These are phyloP conservation scores for Avicennia marina DNA, from an alignment of 257 asterid genomes.

Conservation along the genomic window DNA sequence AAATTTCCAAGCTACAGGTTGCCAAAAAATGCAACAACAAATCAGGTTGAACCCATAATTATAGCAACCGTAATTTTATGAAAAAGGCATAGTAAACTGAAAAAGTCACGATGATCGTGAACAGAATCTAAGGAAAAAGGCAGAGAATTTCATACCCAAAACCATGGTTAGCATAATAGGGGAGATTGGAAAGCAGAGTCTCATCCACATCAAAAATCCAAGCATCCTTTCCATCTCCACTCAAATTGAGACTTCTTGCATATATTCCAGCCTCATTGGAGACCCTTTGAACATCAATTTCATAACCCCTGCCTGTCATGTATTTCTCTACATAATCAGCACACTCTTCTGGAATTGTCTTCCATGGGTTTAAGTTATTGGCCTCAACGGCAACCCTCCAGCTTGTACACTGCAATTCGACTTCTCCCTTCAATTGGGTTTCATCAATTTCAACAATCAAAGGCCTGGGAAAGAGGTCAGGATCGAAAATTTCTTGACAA, in stretches of 20 bases:
- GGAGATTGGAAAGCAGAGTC: constrained; percentile 81
- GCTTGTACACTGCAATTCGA: constrained; percentile 46
- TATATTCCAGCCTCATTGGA: constrained; percentile 42
- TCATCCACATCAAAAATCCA: constrained; percentile 93
- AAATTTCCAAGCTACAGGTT: constrained; percentile 59
- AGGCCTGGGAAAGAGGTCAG: constrained; percentile 9
- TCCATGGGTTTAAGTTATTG: constrained; percentile 74
- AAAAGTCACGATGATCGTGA: neutral
- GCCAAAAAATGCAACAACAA: neutral
- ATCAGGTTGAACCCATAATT: neutral
- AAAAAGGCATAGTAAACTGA: too few species aligned
- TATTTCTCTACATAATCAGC: constrained; percentile 61
- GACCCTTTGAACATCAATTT: constrained; percentile 50
- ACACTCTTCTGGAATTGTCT: constrained; percentile 56
- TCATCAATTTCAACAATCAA: constrained; percentile 29
- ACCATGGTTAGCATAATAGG: constrained; percentile 68
- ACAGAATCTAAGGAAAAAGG: neutral
- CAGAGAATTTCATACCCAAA: constrained; percentile 45
- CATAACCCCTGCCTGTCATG: constrained; percentile 43
- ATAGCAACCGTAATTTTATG: neutral
- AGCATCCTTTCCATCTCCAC: constrained; percentile 44
- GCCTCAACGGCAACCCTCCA: constrained; percentile 91
- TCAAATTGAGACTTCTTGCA: constrained; percentile 43
- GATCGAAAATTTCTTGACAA: constrained; percentile 20
- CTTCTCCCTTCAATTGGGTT: constrained; percentile 25